Base-by-base conservation (phyloP, 179 eudicot species). In the Amaranthus tricolor region DNA sequence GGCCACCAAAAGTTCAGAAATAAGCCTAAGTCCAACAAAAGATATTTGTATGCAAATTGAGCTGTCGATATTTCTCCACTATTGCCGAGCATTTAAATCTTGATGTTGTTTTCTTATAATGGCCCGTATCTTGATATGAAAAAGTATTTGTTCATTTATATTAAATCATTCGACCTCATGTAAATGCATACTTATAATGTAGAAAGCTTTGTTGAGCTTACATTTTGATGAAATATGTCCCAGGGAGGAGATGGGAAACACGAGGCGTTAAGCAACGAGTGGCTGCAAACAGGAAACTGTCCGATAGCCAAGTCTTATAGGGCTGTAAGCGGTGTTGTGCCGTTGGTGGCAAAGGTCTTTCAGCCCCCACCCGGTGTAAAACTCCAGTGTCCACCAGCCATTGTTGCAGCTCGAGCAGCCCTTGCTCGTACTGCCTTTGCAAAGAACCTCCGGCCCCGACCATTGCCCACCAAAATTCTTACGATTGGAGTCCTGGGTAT, bases 261-360 rank as follows among this genome's bases (percentile, higher is more conserved):
- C 45, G 98, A 94, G 76, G 89, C 98, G 56, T 40, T 87, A 87
- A 80, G 97, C 74, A 87, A 87, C 14, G 97, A 94, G 66, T 94
- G 98, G 98, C 81, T 94, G 64, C 84, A 90, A 82, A 83, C 67
- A 15, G 98, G 98, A 5, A 85, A 86, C 73, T 94, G 98, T 78
- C 98, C 98, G 2, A 88, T 94, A n/a, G 98, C 98, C 52, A 94
- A 89, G 80, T 94, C 98, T 14, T 94, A 85, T 77, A 83, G 97
- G 71, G 93, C 98, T 14, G 94, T 94, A 15, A 87, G 96, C 55
- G 66, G 85, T 51, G 93, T 92, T 74, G 77, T 94, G 49, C 98
- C 98, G 1, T 85, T 94, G 5, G 94, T 94, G 51, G 98, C 98
- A 51, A 90, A 94, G 74, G 95, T 86, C 64, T 72, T 94, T 44